Evolutionary conservation across 306 rosid genomes (phyloP).

Genomic region (Trifolium repens): DNA sequence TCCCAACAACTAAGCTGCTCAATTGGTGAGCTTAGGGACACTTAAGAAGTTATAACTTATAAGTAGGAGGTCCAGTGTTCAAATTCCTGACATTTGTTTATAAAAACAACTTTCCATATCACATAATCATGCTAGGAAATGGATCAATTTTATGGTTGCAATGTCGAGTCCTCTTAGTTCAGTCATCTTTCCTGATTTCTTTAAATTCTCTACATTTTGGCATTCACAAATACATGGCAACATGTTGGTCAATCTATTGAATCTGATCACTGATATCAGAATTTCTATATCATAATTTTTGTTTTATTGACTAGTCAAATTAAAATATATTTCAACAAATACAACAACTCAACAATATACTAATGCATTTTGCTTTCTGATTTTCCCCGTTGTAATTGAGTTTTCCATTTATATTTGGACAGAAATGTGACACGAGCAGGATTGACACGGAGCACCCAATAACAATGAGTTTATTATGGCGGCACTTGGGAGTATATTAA

Average conservation of each 20-base stretch:
- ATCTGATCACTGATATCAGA: neutral
- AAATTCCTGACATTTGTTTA: neutral
- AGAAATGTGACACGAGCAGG: conserved; percentile 85
- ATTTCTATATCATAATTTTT: conserved; percentile 10
- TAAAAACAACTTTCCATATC: neutral
- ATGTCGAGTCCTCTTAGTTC: conserved; percentile 1
- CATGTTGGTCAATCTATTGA: neutral
- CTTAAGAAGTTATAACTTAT: neutral
- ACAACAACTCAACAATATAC: neutral
- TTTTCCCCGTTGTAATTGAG: conserved; percentile 6
- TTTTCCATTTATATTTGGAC: conserved; percentile 44
- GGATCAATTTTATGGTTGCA: conserved; percentile 13
- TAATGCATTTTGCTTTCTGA: neutral
- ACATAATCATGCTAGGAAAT: neutral
- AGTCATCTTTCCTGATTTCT: conserved; percentile 6
- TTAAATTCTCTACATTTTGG: conserved; percentile 16
- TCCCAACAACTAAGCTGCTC: neutral
- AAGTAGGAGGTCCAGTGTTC: neutral
- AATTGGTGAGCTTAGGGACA: neutral
- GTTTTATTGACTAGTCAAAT: conserved; percentile 10
- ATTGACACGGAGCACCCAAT: conserved; percentile 98
- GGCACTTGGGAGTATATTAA: conserved; percentile 36
- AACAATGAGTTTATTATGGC: conserved; percentile 50
- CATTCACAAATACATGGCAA: neutral
- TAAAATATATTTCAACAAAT: neutral